phyloP scores from a whole-genome alignment of 2,329 filamentous ascomycete genomes.

The Fonsecaea erecta region DNA sequence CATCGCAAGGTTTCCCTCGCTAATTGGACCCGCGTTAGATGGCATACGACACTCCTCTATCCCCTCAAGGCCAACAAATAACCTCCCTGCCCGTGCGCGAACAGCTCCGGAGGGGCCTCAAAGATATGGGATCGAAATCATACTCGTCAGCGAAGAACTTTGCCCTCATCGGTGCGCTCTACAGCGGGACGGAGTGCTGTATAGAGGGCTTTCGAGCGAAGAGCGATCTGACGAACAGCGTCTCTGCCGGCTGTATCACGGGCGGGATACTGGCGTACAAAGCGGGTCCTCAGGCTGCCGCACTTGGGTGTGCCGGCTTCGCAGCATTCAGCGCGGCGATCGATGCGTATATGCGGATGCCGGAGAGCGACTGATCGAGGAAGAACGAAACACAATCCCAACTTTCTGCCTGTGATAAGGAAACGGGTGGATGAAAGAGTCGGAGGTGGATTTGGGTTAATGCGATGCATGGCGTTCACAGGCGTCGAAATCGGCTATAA shows the following conservation, averaged over 20 bases:
- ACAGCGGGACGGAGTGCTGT: slow-evolving; percentile 90
- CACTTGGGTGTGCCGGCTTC: slow-evolving; percentile 87
- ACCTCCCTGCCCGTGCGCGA: slow-evolving; percentile 75
- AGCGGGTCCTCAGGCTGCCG: slow-evolving; percentile 86
- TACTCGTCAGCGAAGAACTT: slow-evolving; percentile 91
- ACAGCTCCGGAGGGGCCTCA: slow-evolving; percentile 84
- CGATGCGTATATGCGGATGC: slow-evolving; percentile 86
- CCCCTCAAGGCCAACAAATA: slow-evolving; percentile 59
- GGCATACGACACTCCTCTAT: slow-evolving; percentile 95
- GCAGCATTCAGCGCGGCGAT: slow-evolving; percentile 91
- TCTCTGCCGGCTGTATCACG: slow-evolving; percentile 85
- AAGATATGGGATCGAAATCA: slow-evolving; percentile 88
- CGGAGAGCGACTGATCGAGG: slow-evolving; percentile 55
- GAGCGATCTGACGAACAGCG: slow-evolving; percentile 88
- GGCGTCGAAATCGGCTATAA: not conserved
- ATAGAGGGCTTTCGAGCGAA: slow-evolving; percentile 89
- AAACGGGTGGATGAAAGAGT: not conserved
- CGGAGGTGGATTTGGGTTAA: not conserved
- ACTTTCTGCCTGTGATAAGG: not conserved
- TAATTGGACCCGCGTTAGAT: slow-evolving; percentile 62
- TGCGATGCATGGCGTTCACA: not conserved
- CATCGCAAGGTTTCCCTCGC: not conserved
- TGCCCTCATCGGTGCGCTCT: slow-evolving; percentile 87
- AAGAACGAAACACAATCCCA: not conserved
- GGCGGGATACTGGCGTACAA: slow-evolving; percentile 85